Evolutionary conservation across 2,329 filamentous ascomycete genomes (phyloP).

Genomic region (Claviceps citrina): DNA sequence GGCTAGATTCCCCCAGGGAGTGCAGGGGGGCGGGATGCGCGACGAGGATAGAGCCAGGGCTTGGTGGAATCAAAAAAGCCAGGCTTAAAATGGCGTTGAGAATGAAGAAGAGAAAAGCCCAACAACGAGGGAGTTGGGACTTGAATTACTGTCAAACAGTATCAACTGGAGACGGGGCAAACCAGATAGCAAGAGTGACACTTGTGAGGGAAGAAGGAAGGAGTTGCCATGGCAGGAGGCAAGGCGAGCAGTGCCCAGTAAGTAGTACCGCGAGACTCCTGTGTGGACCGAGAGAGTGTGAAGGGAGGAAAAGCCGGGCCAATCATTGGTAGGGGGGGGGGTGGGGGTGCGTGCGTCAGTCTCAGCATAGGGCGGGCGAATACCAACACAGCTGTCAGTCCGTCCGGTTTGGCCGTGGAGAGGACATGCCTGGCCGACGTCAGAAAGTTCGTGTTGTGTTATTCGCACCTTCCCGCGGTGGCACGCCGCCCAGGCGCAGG

Average conservation of each 20-base stretch:
- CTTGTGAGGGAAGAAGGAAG: not conserved
- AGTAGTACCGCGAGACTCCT: no score
- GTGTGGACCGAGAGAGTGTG: no score
- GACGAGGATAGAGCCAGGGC: conserved; percentile 1
- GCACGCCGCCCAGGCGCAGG: no score
- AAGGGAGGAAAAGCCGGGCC: no score
- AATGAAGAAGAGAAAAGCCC: conserved; percentile 14
- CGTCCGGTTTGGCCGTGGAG: no score
- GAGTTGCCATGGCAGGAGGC: not conserved
- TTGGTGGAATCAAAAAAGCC: conserved; percentile 5
- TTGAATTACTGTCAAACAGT: conserved; percentile 12
- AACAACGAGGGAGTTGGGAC: conserved; percentile 23
- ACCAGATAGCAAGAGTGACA: not conserved
- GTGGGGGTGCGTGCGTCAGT: no score
- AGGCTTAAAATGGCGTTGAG: conserved; percentile 4
- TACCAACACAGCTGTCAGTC: no score
- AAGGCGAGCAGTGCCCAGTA: not conserved
- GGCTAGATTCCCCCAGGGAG: conserved; percentile 7
- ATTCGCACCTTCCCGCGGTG: no score
- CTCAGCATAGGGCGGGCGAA: no score
- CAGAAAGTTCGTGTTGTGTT: no score
- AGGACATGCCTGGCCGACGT: no score
- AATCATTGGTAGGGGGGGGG: no score
- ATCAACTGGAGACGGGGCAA: conserved; percentile 6
- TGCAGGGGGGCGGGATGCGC: conserved; percentile 7